Percentiles rank a stretch among this genome's conserved stretches.
These are phyloP conservation scores for Neobulgaria alba DNA, from an alignment of 2,329 filamentous ascomycete species.

Conservation along the genomic window DNA sequence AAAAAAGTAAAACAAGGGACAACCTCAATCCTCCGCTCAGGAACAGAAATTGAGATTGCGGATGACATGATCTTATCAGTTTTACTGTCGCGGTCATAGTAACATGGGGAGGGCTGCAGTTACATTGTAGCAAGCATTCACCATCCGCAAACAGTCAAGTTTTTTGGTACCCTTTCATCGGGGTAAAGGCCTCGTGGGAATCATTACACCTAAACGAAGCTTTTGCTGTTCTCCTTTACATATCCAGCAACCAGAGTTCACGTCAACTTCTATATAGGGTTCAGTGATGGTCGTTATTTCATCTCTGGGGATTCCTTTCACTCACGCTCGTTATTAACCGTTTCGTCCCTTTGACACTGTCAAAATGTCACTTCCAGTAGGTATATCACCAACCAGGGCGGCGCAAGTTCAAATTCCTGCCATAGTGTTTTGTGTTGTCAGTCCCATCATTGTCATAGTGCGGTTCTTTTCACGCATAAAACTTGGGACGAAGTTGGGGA, in stretches of 20 bases:
- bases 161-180: no score
- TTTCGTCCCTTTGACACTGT: no score
- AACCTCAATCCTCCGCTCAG: no score
- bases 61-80: neutral
- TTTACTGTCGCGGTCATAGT: neutral
- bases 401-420: slow-evolving; percentile 1
- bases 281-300: no score
- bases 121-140: neutral
- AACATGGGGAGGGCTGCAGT: neutral
- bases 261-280: no score
- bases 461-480: neutral
- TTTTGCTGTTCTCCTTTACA: no score
- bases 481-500: neutral
- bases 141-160: neutral
- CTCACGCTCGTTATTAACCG: no score
- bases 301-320: no score
- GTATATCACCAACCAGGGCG: neutral
- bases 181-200: neutral
- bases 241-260: no score
- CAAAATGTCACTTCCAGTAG: no score
- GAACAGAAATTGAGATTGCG: neutral
- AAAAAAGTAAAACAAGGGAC: neutral
- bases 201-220: no score
- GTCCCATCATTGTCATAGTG: neutral
- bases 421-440: slow-evolving; percentile 1